Evolutionary conservation across 2,329 filamentous ascomycete species (phyloP), one percentile per base, ranked within the genome.

Genomic region (Calonectria ilicicola): DNA sequence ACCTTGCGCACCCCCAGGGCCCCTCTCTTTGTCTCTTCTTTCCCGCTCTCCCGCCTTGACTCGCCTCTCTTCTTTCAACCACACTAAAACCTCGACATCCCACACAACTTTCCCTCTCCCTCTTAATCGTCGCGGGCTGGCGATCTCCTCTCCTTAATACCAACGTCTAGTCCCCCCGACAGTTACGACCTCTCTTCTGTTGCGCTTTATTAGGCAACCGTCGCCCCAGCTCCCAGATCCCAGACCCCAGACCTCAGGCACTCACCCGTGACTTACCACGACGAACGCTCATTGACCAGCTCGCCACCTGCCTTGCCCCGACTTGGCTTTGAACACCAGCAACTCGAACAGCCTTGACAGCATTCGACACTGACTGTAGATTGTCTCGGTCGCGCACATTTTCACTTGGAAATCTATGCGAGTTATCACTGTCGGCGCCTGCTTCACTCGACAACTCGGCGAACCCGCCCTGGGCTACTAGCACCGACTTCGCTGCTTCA

Each of bases 101-200:
- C 53, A 53, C 38, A 49, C 27, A 62, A 56, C 67, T 27, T 46
- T 44, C 70, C 70, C 77, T 78, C 75, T 58, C 77, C 77, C 49
- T 60, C 38, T 40, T 64, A 78, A 79, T 79, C 76, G 77, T 79
- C 75, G 77, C 77, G 68, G 77, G 77, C 77, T 79, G 77, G 77
- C 77, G 77, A 77, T 79, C 73, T 77, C 58, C 76, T 69, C 75
- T 76, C 76, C 53, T 75, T 69, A 78, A 73, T 69, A 68, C 62
- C 66, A 66, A 67, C 69, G 58, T 70, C 26, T 49, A 60, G 60
- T 67, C 72, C 75, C 67, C 63, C 60, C 21, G 65, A 53, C 68
- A 64, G 66, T 70, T 62, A 60, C 62, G 58, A 69, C 26, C 63
- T 65, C 70, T 44, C 67, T 51, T 68, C 64, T 32, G 51, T 40